Percentiles rank a stretch among this genome's conserved stretches.
These are phyloP conservation scores for Colletotrichum theobromicola DNA, from an alignment of 2,329 filamentous ascomycete species.

Conservation along the genomic window DNA sequence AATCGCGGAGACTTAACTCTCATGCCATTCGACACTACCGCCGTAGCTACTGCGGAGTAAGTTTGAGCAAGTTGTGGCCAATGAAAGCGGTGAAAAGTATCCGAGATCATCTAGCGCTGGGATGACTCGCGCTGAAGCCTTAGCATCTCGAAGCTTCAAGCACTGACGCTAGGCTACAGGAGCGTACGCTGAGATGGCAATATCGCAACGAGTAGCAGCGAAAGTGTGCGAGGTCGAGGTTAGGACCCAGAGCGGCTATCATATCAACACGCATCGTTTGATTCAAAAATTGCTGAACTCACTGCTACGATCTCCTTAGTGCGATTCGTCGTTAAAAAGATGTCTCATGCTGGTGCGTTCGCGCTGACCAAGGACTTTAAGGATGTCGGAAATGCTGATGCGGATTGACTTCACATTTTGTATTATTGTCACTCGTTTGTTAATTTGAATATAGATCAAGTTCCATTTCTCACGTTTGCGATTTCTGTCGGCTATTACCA, in stretches of 20 bases:
- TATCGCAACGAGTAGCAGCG: not conserved
- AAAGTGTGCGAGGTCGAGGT: not conserved
- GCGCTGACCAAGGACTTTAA: not conserved
- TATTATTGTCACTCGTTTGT: fast-evolving
- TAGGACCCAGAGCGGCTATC: not conserved
- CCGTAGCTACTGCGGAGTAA: not conserved
- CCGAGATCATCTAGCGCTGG: not conserved
- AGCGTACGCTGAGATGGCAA: not conserved
- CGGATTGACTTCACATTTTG: not conserved
- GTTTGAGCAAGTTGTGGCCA: not conserved
- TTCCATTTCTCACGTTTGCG: not conserved
- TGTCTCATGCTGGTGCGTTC: not conserved
- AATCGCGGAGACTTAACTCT: not conserved
- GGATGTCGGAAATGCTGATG: not conserved
- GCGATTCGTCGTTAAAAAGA: not conserved
- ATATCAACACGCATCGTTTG: not conserved
- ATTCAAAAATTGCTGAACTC: not conserved
- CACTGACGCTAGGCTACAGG: not conserved
- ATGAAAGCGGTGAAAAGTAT: not conserved
- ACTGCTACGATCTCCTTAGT: no score
- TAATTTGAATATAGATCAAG: not conserved
- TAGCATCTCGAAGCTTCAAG: not conserved
- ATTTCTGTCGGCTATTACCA: not conserved
- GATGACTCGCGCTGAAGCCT: not conserved
- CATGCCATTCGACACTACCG: not conserved